phyloP scores from a whole-genome alignment of 768 basidiomycete species.

The Boletus rex-veris region DNA sequence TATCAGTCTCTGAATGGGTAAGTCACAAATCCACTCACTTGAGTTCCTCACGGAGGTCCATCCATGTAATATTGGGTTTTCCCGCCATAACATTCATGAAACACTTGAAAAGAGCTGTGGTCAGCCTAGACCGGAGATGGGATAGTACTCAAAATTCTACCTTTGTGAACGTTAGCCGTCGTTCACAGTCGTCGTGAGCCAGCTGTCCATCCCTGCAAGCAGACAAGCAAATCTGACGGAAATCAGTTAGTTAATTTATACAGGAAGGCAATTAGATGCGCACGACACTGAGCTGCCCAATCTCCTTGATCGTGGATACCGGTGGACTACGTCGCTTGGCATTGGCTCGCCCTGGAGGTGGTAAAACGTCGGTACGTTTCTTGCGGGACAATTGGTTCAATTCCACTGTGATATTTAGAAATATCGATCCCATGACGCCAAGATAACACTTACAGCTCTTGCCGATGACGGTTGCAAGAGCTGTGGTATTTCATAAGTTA shows the following conservation, averaged over 20 bases:
- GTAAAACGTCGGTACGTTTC: neutral
- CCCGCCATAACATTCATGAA: conserved; percentile 13
- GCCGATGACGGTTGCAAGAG: neutral
- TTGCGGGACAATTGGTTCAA: neutral
- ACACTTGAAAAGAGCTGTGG: conserved; percentile 8
- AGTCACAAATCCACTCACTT: conserved; percentile 8
- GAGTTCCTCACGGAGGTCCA: conserved; percentile 16
- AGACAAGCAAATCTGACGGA: conserved; percentile 23
- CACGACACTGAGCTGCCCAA: conserved; percentile 21
- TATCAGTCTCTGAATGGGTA: neutral
- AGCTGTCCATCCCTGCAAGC: conserved; percentile 26
- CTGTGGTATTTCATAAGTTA: conserved; percentile 1
- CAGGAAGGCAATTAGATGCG: neutral
- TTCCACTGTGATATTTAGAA: conserved; percentile 4
- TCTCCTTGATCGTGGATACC: neutral
- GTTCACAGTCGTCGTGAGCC: conserved; percentile 22
- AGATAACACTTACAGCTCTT: conserved; percentile 8
- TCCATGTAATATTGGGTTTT: conserved; percentile 18
- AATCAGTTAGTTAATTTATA: neutral
- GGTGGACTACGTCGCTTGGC: conserved; percentile 3
- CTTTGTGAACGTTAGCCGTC: conserved; percentile 24
- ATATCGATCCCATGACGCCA: neutral
- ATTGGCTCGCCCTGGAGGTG: conserved; percentile 4
- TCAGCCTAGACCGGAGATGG: neutral
- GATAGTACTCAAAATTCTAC: neutral